Base-by-base conservation (phyloP, 2,329 filamentous ascomycete genomes). In the Penicillium sp. region DNA sequence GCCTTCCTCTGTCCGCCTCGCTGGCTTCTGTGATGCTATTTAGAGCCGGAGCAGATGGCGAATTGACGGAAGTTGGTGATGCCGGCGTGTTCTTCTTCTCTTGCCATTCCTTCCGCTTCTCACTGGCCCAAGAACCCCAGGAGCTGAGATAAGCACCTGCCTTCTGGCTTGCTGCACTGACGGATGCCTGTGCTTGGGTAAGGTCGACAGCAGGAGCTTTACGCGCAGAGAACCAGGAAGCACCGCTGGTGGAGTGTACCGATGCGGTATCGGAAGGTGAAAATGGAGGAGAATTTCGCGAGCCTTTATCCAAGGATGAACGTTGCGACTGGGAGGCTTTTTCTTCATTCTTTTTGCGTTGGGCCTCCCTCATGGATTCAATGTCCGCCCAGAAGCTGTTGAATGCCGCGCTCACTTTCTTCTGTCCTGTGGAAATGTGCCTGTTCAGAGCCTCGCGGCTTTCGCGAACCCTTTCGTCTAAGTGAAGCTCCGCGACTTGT, bases 371-470 rank as follows among this genome's bases (percentile, higher is more conserved):
- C 70, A 88, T 79, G 2, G 81, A 73, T 68, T 97, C 91, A 70
- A 97, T 87, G 60, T 97, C 91, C 0, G 87, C 81, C 76, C 94
- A 97, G 24, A 97, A 76, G 62, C 82, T 89, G 66, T 86, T 94
- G 68, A 96, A 88, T 33, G 93, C 84, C 5, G 82, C 85, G 19
- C 85, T 89, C 1, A 95, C 87, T 71, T 91, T 94, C 61, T 93
- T 88, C 48, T 86, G 84, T 0, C 93, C 90, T 0, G 85, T 88
- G 4, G 87, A 86, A n/a, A 96, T 68, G 61, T 95, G 90, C 53
- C 90, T 84, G 17, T 88, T 88, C 2, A 97, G 76, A 0, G 84
- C 86, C 67, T 97, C 93, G 47, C 83, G 81, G 8, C 89, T 87
- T 53, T 87, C 84, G 1, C 87, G 84, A 51, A 97, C 82, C 8